A percentile compares a stretch with the other conserved stretches of the same genome.
Evolutionary conservation across 306 rosid genomes (phyloP).

Genomic region (Lablab purpureus): DNA sequence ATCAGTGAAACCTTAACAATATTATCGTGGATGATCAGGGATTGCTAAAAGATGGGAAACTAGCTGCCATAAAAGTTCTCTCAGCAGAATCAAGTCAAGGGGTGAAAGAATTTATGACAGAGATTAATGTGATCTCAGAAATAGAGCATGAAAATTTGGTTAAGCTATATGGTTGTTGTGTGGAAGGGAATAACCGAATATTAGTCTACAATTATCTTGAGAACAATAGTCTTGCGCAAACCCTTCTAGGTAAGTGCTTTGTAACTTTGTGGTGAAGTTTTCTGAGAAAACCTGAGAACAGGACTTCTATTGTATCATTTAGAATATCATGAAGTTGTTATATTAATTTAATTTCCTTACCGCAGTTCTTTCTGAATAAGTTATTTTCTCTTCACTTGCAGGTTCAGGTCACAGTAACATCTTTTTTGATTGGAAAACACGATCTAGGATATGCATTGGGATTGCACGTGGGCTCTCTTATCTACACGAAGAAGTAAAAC

Average conservation of each 20-base stretch:
- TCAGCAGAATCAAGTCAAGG: constrained; percentile 93
- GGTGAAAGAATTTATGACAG: constrained; percentile 89
- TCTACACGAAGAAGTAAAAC: constrained; percentile 89
- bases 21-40: constrained; percentile 65
- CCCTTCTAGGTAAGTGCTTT: constrained; percentile 73
- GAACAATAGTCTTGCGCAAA: constrained; percentile 88
- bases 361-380: neutral
- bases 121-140: constrained; percentile 84
- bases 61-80: constrained; percentile 95
- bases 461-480: constrained; percentile 89
- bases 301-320: neutral
- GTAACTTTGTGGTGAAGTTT: constrained; percentile 23
- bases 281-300: neutral
- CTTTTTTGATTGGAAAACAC: constrained; percentile 73
- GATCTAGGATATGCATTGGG: constrained; percentile 70
- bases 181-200: constrained; percentile 80
- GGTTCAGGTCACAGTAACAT: constrained; percentile 66
- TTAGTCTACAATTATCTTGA: constrained; percentile 94
- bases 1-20: constrained; percentile 31
- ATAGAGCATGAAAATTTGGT: constrained; percentile 89
- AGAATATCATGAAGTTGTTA: constrained; percentile 12
- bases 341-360: neutral
- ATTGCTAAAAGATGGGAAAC: constrained; percentile 76
- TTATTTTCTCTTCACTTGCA: constrained; percentile 50
- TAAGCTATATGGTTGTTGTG: constrained; percentile 90